Conservation (phyloP, 2,329 filamentous ascomycete species). For the Coniosporium tulheliwenetii region DNA sequence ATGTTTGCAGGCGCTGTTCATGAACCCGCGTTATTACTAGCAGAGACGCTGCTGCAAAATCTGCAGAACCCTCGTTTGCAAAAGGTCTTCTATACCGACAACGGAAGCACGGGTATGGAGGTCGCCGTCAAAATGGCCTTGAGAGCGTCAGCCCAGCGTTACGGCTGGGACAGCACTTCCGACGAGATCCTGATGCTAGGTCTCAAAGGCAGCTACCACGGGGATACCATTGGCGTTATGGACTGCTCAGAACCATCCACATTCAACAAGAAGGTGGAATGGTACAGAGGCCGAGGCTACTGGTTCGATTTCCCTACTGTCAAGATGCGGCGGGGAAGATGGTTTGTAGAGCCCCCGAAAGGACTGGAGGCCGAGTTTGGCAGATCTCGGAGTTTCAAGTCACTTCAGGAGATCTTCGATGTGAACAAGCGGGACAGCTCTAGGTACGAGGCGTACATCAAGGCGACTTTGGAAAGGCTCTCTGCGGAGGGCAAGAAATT, state of each 20-base stretch:
- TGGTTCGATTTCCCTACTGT: constrained; percentile 73
- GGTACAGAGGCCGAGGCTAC: constrained; percentile 63
- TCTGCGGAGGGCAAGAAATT: constrained; percentile 47
- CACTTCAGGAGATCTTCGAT: constrained; percentile 45
- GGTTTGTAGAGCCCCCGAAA: constrained; percentile 45
- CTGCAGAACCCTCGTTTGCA: constrained; percentile 48
- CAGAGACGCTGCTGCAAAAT: constrained; percentile 44
- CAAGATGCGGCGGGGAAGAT: constrained; percentile 48
- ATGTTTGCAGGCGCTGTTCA: constrained; percentile 78
- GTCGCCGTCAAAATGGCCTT: constrained; percentile 78
- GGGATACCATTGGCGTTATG: constrained; percentile 81
- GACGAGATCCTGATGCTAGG: constrained; percentile 53
- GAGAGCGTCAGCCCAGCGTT: constrained; percentile 49
- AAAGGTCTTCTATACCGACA: constrained; percentile 71
- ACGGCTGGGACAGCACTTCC: constrained; percentile 44
- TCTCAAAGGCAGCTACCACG: constrained; percentile 68
- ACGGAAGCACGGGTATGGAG: constrained; percentile 70
- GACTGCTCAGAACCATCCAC: constrained; percentile 63
- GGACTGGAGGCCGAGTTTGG: constrained; percentile 32
- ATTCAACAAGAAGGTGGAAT: constrained; percentile 72
- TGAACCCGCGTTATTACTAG: constrained; percentile 56
- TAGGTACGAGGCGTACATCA: constrained; percentile 47
- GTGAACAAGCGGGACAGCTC: constrained; percentile 31
- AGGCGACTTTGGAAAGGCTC: constrained; percentile 35
- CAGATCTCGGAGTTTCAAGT: constrained; percentile 24